These are phyloP conservation scores for Selaginella moellendorffii DNA, from an alignment of 75 land plant genomes.

Conservation along the genomic window DNA sequence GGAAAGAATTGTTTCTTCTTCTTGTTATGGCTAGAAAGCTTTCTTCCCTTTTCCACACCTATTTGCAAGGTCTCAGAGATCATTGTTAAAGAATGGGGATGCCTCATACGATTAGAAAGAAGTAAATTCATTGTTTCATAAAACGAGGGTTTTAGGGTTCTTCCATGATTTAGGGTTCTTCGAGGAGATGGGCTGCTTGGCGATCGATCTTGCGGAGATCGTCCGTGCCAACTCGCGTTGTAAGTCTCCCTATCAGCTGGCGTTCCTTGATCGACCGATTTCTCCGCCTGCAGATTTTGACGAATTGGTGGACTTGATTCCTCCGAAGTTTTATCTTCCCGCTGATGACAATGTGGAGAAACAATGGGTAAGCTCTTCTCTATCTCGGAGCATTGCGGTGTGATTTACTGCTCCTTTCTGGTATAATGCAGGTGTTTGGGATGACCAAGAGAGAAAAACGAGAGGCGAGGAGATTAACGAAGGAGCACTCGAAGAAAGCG, in stretches of 20 bases:
- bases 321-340: slow-evolving; percentile 64
- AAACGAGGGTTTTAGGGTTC: too few relatives aligned
- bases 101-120: too few relatives aligned
- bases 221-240: background rate
- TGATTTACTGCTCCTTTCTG: slow-evolving; percentile 7
- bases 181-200: background rate
- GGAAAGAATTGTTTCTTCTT: too few relatives aligned
- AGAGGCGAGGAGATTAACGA: slow-evolving; percentile 31
- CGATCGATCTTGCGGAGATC: background rate
- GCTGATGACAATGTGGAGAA: slow-evolving; percentile 35
- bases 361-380: slow-evolving; percentile 14
- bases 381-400: background rate
- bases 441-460: slow-evolving; percentile 59
- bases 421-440: slow-evolving; percentile 54
- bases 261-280: background rate
- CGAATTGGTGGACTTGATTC: slow-evolving; percentile 60
- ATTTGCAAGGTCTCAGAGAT: too few relatives aligned
- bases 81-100: too few relatives aligned
- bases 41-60: too few relatives aligned
- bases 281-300: slow-evolving; percentile 45
- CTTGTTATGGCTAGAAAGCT: too few relatives aligned
- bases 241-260: background rate
- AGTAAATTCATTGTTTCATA: too few relatives aligned
- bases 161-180: background rate
- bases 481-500: slow-evolving; percentile 54